A percentile compares a stretch with the other conserved stretches of the same genome.
Conservation (phyloP, 2,329 filamentous ascomycete species). For the Tolypocladium sp. region DNA sequence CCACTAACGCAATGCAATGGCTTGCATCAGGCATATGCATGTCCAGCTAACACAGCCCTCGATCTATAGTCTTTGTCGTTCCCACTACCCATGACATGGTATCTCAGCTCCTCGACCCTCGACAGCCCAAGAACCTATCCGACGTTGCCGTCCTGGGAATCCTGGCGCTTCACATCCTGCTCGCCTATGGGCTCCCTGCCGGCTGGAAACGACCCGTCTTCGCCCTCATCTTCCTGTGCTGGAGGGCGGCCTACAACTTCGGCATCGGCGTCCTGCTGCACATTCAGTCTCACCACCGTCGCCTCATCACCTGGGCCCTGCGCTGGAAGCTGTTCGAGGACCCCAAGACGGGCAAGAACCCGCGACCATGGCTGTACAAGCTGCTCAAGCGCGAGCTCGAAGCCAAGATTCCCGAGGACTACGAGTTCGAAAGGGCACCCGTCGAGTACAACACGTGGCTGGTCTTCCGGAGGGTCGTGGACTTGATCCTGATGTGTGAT, state of each 20-base stretch:
- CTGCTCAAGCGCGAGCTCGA: constrained; percentile 85
- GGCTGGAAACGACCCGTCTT: constrained; percentile 66
- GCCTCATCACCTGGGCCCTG: constrained; percentile 79
- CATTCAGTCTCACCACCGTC: constrained; percentile 81
- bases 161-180: constrained; percentile 63
- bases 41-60: constrained; percentile 3
- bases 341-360: constrained; percentile 71
- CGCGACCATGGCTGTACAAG: constrained; percentile 71
- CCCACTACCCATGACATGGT: constrained; percentile 98
- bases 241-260: constrained; percentile 85
- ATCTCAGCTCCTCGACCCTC: constrained; percentile 88
- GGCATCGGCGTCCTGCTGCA: constrained; percentile 87
- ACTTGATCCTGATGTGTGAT: constrained; percentile 97
- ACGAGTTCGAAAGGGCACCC: constrained; percentile 84
- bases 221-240: constrained; percentile 79
- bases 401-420: constrained; percentile 88
- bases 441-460: constrained; percentile 99
- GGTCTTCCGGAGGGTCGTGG: constrained; percentile 87
- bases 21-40: not conserved
- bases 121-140: constrained; percentile 89
- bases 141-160: constrained; percentile 74
- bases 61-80: constrained; percentile 73
- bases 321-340: constrained; percentile 81
- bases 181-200: constrained; percentile 64
- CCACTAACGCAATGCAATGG: not conserved